Base-by-base conservation (phyloP, 768 basidiomycete genomes). In the Phlebiopsis gigantea region DNA sequence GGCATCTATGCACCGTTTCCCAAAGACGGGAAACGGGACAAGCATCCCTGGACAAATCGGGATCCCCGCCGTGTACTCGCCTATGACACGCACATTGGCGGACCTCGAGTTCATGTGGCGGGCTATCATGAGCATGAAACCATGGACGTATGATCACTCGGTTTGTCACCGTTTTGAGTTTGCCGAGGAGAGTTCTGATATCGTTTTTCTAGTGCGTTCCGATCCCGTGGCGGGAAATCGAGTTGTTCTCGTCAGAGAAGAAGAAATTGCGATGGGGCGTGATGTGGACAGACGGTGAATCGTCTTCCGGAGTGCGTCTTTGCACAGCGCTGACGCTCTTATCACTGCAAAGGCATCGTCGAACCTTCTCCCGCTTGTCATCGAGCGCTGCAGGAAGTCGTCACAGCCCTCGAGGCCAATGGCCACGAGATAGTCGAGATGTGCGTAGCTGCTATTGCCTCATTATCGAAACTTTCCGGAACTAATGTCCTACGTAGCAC, bases 91-190 rank as follows among this genome's bases (percentile, higher is more conserved):
- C n/a, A 71, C 70, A 1, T 65, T 78, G 43, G 75, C 71, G 24
- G 74, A 78, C 58, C 62, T 79, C 30, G 72, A 75, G 59, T 71
- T 72, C 19, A 72, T 78, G 50, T 79, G 77, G 76, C 68, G 70
- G 52, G 69, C 72, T 5, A 66, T 79, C 5, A 61, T 79, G 22
- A 66, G 65, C 24, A 76, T 74, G 72, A 63, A 68, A 25, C 75
- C 77, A 28, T 76, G 74, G 73, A 2, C 68, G 69, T 77, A 77
- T 52, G 78, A 79, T 62, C 62, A 75, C 47, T 71, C 72, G 56
- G 77, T 77, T 30, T 51, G 70, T 39, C 15, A 45, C 19, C 19
- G 46, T 39, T 21, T 48, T 26, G n/a, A n/a, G n/a, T n/a, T 29
- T 54, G 43, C 31, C 9, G 12, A 19, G 34, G 31, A 31, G 15